Evolutionary conservation across 2,329 filamentous ascomycete genomes (phyloP), one percentile per base, ranked within the genome.

Genomic region (Microdochium paspali): DNA sequence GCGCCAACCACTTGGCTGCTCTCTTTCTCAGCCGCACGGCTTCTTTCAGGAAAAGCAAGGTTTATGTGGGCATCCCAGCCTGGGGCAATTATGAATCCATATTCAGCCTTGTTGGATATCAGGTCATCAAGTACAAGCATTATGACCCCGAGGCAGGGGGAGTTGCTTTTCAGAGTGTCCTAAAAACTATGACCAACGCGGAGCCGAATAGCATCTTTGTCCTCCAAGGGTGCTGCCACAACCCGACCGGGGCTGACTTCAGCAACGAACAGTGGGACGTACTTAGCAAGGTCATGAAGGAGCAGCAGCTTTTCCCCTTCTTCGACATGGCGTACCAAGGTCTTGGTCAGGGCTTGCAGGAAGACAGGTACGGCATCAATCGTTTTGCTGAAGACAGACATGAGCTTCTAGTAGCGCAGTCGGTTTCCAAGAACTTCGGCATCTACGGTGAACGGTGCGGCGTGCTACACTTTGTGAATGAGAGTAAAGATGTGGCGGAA

Each of bases 351-450:
- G 57, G 61, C 0, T 13, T 28, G 7, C 60, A 63, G 1, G 59
- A 65, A 15, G 65, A 67, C 42, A 59, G 59, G 3, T 62, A 54
- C 24, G 54, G 54, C 1, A 53, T 66, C 2, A 55, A 57, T 1
- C 44, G 57, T 47, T 62, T 59, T 35, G 53, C 49, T 40, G 49
- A 49, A n/a, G 44, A 45, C 12, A 58, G 58, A 3, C 49, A 61
- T 21, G 63, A 66, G 47, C 49, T 64, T 25, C 44, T 64, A 3
- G 58, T 62, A 4, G 62, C 58, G 40, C 65, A 67, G 52, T 65
- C 63, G 0, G 66, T 67, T 46, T 61, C 63, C n/a, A 68, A 68
- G 55, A 67, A 66, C 48, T 65, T 68, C 50, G 65, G 56, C 0
- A 45, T 67, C 1, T 67, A 67, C 44, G 63, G 65, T 1, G 62